A percentile compares a stretch with the other conserved stretches of the same genome.
phyloP scores from a whole-genome alignment of 1,284 basidiomycete genomes.

The Leccinum fuscescens region DNA sequence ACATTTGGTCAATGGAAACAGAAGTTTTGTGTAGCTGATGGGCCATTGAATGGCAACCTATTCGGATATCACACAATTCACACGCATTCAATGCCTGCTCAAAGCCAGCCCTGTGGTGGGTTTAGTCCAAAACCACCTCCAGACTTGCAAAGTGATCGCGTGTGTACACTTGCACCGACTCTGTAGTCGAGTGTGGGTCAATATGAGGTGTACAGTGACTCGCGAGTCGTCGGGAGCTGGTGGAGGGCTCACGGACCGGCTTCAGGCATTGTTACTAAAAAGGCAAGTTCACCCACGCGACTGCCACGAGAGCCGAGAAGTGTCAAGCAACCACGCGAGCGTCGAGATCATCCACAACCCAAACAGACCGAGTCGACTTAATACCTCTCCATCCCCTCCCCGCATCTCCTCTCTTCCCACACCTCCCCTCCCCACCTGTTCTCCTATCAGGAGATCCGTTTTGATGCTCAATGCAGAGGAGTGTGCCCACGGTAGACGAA shows the following conservation, averaged over 20 bases:
- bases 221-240: neutral
- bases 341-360: constrained; percentile 32
- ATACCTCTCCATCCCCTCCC: constrained; percentile 9
- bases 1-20: too few species aligned
- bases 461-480: constrained; percentile 33
- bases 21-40: too few species aligned
- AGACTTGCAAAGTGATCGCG: too few species aligned
- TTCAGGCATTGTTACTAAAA: constrained; percentile 26
- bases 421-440: neutral
- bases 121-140: too few species aligned
- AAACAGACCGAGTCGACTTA: constrained; percentile 14
- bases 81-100: too few species aligned
- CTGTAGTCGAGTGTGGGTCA: too few species aligned
- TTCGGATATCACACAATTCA: too few species aligned
- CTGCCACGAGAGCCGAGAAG: constrained; percentile 37
- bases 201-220: too few species aligned
- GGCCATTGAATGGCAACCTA: too few species aligned
- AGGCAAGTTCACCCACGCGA: constrained; percentile 30
- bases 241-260: constrained; percentile 23
- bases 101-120: too few species aligned
- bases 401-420: neutral
- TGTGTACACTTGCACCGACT: too few species aligned
- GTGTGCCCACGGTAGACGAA: constrained; percentile 42
- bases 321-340: constrained; percentile 39
- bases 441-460: neutral